Evolutionary conservation across 805 yeast species (phyloP).

Genomic region (Suhomyces tanzawaensis): DNA sequence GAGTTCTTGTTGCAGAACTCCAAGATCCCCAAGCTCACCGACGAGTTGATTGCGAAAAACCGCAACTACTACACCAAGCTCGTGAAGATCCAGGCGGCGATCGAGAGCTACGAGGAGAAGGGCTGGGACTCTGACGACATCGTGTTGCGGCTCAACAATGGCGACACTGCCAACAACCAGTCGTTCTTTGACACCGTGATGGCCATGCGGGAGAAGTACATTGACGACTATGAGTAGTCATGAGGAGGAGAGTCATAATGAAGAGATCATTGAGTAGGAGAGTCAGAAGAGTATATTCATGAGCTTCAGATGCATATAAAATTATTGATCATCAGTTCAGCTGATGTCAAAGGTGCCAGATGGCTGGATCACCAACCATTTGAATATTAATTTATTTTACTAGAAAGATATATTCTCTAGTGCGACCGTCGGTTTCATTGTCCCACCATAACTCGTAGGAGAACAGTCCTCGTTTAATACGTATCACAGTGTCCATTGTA

Average conservation of each 20-base stretch:
- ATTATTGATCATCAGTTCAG: no score
- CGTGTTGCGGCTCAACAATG: conserved; percentile 25
- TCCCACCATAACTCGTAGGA: no score
- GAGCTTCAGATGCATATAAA: neutral
- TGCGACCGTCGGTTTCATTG: no score
- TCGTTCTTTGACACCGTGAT: conserved; percentile 26
- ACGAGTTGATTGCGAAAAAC: conserved; percentile 21
- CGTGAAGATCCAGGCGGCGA: conserved; percentile 19
- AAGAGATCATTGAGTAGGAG: no score
- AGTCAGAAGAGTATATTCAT: no score
- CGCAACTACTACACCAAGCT: conserved; percentile 20
- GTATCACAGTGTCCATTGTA: no score
- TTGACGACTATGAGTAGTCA: conserved; percentile 24
- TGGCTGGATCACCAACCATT: no score
- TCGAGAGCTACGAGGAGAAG: conserved; percentile 33
- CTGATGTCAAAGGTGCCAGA: no score
- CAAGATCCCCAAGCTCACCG: conserved; percentile 34
- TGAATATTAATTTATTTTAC: no score
- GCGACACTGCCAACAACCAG: conserved; percentile 9
- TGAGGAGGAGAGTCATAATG: no score
- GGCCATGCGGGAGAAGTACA: conserved; percentile 21
- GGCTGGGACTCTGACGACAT: conserved; percentile 41
- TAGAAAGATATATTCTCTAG: no score
- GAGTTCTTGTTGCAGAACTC: conserved; percentile 36
- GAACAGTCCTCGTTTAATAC: no score